These are phyloP conservation scores for Fusarium virguliforme DNA, from an alignment of 2,329 filamentous ascomycete genomes.

Conservation along the genomic window DNA sequence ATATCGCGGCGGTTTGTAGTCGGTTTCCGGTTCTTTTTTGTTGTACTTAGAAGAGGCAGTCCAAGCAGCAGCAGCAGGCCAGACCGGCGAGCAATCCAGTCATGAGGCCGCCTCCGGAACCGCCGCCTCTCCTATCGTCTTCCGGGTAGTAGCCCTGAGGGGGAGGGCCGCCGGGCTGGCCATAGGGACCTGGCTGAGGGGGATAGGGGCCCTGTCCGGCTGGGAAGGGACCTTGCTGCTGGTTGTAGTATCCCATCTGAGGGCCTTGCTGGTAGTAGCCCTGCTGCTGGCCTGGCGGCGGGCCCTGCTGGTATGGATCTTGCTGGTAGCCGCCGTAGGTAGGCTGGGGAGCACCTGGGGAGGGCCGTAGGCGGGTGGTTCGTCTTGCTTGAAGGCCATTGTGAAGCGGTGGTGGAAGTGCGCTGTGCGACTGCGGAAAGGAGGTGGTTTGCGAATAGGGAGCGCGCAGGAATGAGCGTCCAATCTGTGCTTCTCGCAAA, in stretches of 20 bases:
- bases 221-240: conserved; percentile 55
- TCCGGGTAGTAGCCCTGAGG: conserved; percentile 58
- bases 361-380: conserved; percentile 66
- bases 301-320: conserved; percentile 51
- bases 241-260: conserved; percentile 54
- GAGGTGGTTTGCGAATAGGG: conserved; percentile 11
- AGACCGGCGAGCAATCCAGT: conserved; percentile 66
- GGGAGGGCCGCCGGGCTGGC: conserved; percentile 53
- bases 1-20: conserved; percentile 25
- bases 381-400: conserved; percentile 61
- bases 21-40: neutral
- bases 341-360: conserved; percentile 59
- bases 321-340: conserved; percentile 62
- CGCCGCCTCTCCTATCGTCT: conserved; percentile 52
- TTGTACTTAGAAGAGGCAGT: conserved; percentile 66
- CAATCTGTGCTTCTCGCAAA: conserved; percentile 1
- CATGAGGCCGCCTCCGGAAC: conserved; percentile 56
- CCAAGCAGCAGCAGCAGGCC: conserved; percentile 73
- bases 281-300: conserved; percentile 47
- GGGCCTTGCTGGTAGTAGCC: conserved; percentile 52
- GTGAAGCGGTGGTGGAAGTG: conserved; percentile 12
- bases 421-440: conserved; percentile 23
- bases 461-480: conserved; percentile 15
- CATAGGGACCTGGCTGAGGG: conserved; percentile 58
- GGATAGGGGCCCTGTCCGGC: conserved; percentile 57